Percentiles rank a stretch among this genome's conserved stretches.
These are phyloP conservation scores for Herpetomonas samuelpessoai DNA, from an alignment of 208 protist genomes.

Conservation along the genomic window DNA sequence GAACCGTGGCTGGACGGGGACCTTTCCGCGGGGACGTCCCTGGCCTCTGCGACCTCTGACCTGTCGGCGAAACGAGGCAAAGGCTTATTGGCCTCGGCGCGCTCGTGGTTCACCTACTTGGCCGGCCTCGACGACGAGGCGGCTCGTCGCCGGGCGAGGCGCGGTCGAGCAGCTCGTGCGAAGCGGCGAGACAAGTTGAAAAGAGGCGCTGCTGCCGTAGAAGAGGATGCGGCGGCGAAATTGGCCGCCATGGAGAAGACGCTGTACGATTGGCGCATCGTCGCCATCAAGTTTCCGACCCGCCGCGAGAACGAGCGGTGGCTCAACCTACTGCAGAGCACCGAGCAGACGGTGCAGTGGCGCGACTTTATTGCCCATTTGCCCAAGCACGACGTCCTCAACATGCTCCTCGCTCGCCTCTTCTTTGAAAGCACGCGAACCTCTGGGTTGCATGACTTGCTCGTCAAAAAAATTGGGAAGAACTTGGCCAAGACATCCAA, in stretches of 20 bases:
- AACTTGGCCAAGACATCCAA: slow-evolving; percentile 67
- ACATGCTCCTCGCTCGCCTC: slow-evolving; percentile 70
- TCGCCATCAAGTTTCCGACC: slow-evolving; percentile 79
- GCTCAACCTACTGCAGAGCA: slow-evolving; percentile 72
- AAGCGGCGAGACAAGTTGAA: too few species aligned
- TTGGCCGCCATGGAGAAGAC: slow-evolving; percentile 10
- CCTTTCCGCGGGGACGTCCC: too few species aligned
- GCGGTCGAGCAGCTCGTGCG: too few species aligned
- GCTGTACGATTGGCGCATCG: slow-evolving; percentile 37
- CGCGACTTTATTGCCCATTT: slow-evolving; percentile 60
- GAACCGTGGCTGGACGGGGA: too few species aligned
- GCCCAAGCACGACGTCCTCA: slow-evolving; percentile 67
- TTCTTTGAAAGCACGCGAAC: slow-evolving; percentile 84
- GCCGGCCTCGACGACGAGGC: too few species aligned
- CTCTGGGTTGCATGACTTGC: slow-evolving; percentile 51
- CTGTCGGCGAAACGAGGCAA: too few species aligned
- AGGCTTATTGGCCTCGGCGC: too few species aligned
- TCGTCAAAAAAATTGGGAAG: slow-evolving; percentile 56
- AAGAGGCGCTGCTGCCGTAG: too few species aligned
- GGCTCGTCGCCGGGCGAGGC: too few species aligned
- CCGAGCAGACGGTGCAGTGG: slow-evolving; percentile 61
- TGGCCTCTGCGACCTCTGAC: too few species aligned
- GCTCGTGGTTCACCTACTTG: too few species aligned
- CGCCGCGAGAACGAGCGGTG: slow-evolving; percentile 79
- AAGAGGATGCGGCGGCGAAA: too few species aligned